Conservation (phyloP, 2,329 filamentous ascomycete genomes). For the Truncatella angustata region DNA sequence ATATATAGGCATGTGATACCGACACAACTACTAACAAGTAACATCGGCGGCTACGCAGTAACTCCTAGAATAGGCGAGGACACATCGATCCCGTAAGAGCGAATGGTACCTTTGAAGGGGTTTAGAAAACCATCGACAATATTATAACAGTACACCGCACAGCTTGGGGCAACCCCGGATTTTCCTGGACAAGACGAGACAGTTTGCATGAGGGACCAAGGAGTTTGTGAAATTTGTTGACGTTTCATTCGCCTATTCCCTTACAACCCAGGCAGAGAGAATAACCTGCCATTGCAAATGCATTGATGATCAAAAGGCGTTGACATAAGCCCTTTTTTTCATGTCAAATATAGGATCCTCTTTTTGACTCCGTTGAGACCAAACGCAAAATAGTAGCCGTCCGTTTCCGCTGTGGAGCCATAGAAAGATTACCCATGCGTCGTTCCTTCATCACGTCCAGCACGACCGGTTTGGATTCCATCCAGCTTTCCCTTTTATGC, state of each 20-base stretch:
- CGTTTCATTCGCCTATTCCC: conserved; percentile 53
- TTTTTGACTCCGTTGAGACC: conserved; percentile 33
- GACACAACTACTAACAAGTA: too few relatives aligned
- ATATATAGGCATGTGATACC: too few relatives aligned
- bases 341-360: conserved; percentile 28
- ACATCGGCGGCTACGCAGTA: too few relatives aligned
- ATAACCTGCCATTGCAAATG: conserved; percentile 48
- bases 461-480: conserved; percentile 8
- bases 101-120: too few relatives aligned
- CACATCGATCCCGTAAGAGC: too few relatives aligned
- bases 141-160: too few relatives aligned
- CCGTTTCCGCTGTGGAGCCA: conserved; percentile 20
- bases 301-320: conserved; percentile 38
- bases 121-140: too few relatives aligned
- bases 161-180: too few relatives aligned
- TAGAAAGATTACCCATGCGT: conserved; percentile 6
- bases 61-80: too few relatives aligned
- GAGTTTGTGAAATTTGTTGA: conserved; percentile 35
- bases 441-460: conserved; percentile 13
- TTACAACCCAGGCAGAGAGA: conserved; percentile 48
- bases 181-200: too few relatives aligned
- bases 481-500: conserved; percentile 1
- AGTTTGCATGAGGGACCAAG: too few relatives aligned
- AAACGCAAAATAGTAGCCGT: conserved; percentile 23
- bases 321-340: conserved; percentile 24